Percentiles rank a stretch among this genome's conserved stretches.
phyloP scores from a whole-genome alignment of 2,329 filamentous ascomycete species.

The Claviceps digitariae region DNA sequence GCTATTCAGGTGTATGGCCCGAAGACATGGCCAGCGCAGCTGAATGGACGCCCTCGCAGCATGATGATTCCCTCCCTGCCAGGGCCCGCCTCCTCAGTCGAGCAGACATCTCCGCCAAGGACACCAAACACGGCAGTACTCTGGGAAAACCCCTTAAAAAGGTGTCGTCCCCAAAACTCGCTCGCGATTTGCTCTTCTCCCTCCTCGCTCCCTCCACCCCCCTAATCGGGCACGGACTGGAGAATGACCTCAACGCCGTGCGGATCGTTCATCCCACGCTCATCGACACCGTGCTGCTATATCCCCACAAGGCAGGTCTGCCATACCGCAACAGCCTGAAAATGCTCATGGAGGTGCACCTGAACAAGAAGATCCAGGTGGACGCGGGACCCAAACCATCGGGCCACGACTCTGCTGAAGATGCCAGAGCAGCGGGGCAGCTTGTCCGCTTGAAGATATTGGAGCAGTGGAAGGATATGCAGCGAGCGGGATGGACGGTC shows the following conservation, averaged over 20 bases:
- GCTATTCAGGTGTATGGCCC: slow-evolving; percentile 75
- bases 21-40: slow-evolving; percentile 61
- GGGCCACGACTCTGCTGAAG: slow-evolving; percentile 88
- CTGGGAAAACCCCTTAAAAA: slow-evolving; percentile 43
- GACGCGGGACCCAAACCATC: slow-evolving; percentile 34
- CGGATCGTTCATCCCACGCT: slow-evolving; percentile 75
- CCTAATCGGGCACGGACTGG: slow-evolving; percentile 82
- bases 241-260: slow-evolving; percentile 83
- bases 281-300: slow-evolving; percentile 77
- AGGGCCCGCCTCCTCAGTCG: too few species aligned
- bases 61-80: slow-evolving; percentile 1
- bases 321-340: slow-evolving; percentile 71
- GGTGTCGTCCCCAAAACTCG: slow-evolving; percentile 59
- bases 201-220: slow-evolving; percentile 65
- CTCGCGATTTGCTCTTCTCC: slow-evolving; percentile 64
- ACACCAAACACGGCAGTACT: slow-evolving; percentile 10
- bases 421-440: slow-evolving; percentile 79
- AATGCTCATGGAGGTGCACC: slow-evolving; percentile 51
- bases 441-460: slow-evolving; percentile 60
- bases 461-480: slow-evolving; percentile 56
- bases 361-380: slow-evolving; percentile 68
- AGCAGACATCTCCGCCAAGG: slow-evolving; percentile 8
- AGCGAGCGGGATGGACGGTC: slow-evolving; percentile 53
- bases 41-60: slow-evolving; percentile 28
- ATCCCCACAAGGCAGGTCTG: slow-evolving; percentile 62